These are phyloP conservation scores for Cydonia oblonga DNA, from an alignment of 331 rosid species.

Conservation along the genomic window DNA sequence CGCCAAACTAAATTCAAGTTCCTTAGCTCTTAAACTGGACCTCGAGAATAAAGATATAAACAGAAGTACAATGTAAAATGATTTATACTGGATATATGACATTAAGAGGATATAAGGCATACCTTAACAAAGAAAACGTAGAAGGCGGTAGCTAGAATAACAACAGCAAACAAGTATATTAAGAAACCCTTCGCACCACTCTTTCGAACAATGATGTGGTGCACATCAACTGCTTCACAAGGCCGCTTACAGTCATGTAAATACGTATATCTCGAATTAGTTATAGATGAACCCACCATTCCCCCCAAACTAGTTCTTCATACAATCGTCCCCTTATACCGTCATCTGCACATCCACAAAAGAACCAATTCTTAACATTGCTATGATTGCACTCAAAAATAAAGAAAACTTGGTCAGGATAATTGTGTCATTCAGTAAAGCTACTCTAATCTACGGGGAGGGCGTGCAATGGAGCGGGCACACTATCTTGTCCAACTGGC, in stretches of 20 bases:
- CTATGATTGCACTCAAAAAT: too few species aligned
- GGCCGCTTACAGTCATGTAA: constrained; percentile 44
- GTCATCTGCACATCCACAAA: constrained; percentile 10
- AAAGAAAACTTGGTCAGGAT: neutral
- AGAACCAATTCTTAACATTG: neutral
- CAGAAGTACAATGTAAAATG: neutral
- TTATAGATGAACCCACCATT: constrained; percentile 34
- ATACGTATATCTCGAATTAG: constrained; percentile 46
- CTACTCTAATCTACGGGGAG: neutral
- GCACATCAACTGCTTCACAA: constrained; percentile 43
- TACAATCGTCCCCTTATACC: neutral
- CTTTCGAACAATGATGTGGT: constrained; percentile 46
- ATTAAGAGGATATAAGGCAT: neutral
- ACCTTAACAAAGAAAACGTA: constrained; percentile 44
- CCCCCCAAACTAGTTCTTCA: neutral
- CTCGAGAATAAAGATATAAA: neutral
- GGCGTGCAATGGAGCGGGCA: too few species aligned
- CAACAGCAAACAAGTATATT: constrained; percentile 28
- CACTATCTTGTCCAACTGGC: too few species aligned
- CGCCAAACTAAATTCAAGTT: neutral
- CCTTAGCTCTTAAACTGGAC: too few species aligned
- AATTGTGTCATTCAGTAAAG: neutral
- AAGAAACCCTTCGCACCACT: constrained; percentile 27
- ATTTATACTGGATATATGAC: neutral
- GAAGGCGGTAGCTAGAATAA: constrained; percentile 36